These are phyloP conservation scores for Metarhizium sp. DNA, from an alignment of 2,329 filamentous ascomycete species.

Conservation along the genomic window DNA sequence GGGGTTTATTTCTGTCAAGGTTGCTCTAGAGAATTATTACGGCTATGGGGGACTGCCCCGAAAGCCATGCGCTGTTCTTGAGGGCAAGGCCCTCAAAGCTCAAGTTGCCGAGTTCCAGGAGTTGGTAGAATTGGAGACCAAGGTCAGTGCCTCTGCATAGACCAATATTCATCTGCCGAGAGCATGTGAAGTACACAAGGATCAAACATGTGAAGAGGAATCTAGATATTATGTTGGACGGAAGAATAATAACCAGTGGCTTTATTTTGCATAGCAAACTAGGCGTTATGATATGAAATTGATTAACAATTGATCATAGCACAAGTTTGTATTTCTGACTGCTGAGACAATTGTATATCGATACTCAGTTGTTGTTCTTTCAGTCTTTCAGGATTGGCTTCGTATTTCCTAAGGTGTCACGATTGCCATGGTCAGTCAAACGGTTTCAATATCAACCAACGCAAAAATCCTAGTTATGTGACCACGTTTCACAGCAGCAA, in stretches of 20 bases:
- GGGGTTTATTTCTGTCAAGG: conserved; percentile 61
- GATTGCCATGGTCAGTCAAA: too few relatives aligned
- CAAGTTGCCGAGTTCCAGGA: conserved; percentile 16
- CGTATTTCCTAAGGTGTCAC: too few relatives aligned
- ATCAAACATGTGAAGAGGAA: not conserved
- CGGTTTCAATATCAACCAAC: too few relatives aligned
- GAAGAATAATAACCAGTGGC: not conserved
- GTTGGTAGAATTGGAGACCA: conserved; percentile 13
- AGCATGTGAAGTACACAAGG: not conserved
- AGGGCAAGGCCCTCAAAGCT: conserved; percentile 12
- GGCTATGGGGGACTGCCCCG: conserved; percentile 55
- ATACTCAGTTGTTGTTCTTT: conserved; percentile 45
- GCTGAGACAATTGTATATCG: conserved; percentile 29
- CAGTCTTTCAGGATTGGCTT: too few relatives aligned
- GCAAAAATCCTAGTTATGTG: too few relatives aligned
- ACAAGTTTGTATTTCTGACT: not conserved
- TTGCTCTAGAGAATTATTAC: conserved; percentile 50
- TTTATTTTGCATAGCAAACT: conserved; percentile 1
- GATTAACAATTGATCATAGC: not conserved
- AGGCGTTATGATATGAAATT: not conserved
- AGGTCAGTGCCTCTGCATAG: conserved; percentile 20
- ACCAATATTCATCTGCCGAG: not conserved
- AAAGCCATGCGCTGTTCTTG: conserved; percentile 32
- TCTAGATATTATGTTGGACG: not conserved
- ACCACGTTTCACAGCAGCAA: too few relatives aligned